Conservation (phyloP, 495 filamentous ascomycete species). For the Penicillium paxilli region DNA sequence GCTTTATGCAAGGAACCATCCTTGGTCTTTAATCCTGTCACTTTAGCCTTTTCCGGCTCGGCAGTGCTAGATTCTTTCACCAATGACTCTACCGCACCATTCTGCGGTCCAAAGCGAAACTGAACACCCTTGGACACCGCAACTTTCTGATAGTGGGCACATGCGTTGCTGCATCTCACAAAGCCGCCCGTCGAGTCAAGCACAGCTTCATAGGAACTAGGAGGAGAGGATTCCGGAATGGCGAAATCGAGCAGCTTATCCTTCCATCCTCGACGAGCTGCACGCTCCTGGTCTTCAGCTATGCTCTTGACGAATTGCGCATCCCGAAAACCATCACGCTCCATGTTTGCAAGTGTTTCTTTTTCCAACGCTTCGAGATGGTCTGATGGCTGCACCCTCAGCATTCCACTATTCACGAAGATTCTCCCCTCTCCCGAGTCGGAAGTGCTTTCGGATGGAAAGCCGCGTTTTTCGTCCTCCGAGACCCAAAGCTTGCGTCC, state of each 20-base stretch:
- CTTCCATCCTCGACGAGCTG: slow-evolving; percentile 11
- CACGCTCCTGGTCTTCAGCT: slow-evolving; percentile 13
- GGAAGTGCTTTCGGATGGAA: background rate
- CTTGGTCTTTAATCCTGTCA: slow-evolving; percentile 8
- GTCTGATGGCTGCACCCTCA: slow-evolving; percentile 14
- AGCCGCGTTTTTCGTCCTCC: slow-evolving; percentile 14
- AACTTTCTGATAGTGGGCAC: slow-evolving; percentile 13
- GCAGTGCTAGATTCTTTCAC: slow-evolving; percentile 4
- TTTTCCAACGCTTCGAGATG: slow-evolving; percentile 7
- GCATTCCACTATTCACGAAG: slow-evolving; percentile 17
- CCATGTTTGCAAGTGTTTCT: slow-evolving; percentile 15
- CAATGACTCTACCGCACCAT: slow-evolving; percentile 10
- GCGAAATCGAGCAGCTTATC: slow-evolving; percentile 13
- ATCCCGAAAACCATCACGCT: slow-evolving; percentile 16
- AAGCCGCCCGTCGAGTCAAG: slow-evolving; percentile 17
- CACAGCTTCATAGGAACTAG: slow-evolving; percentile 10
- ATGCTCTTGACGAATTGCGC: slow-evolving; percentile 19
- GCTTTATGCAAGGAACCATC: slow-evolving; percentile 11
- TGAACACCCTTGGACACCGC: slow-evolving; percentile 12
- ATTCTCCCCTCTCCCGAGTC: background rate
- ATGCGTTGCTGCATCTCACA: slow-evolving; percentile 18
- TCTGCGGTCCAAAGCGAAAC: slow-evolving; percentile 11
- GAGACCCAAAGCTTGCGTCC: slow-evolving; percentile 10
- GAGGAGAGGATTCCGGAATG: slow-evolving; percentile 8
- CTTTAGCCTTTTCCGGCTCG: slow-evolving; percentile 18